Conservation (phyloP, 164 flowering plant species). For the Magnolia officinalis region DNA sequence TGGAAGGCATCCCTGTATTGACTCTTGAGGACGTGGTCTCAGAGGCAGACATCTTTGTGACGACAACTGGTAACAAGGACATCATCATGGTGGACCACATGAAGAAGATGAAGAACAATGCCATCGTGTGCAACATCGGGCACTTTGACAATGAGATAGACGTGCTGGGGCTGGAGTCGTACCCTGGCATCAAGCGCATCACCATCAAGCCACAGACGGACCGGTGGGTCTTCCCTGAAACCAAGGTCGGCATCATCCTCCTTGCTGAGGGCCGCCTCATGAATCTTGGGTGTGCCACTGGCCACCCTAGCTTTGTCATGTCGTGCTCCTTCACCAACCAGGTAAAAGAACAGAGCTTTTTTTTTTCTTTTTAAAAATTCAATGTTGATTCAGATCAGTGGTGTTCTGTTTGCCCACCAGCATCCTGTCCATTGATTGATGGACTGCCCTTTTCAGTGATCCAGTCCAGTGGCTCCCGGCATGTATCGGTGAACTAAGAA, state of each 20-base stretch:
- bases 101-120: slow-evolving; percentile 43
- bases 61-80: slow-evolving; percentile 35
- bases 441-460: no score
- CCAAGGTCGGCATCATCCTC: slow-evolving; percentile 19
- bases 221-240: slow-evolving; percentile 27
- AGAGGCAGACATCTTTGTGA: slow-evolving; percentile 27
- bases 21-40: slow-evolving; percentile 29
- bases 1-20: slow-evolving; percentile 30
- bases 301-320: slow-evolving; percentile 32
- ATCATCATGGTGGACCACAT: slow-evolving; percentile 32
- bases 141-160: slow-evolving; percentile 34
- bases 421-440: no score
- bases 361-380: background rate
- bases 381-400: background rate
- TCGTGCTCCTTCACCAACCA: slow-evolving; percentile 33
- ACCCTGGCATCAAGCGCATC: slow-evolving; percentile 25
- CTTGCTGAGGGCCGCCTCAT: slow-evolving; percentile 27
- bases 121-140: slow-evolving; percentile 40
- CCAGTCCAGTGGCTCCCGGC: no score
- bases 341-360: slow-evolving; percentile 4
- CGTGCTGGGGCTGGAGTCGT: slow-evolving; percentile 16
- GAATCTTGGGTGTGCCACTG: slow-evolving; percentile 30
- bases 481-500: no score
- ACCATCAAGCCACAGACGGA: slow-evolving; percentile 28
- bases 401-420: background rate